Percentiles rank a stretch among this genome's conserved stretches.
phyloP scores from a whole-genome alignment of 2,329 filamentous ascomycete genomes.

The Amphichorda felina region DNA sequence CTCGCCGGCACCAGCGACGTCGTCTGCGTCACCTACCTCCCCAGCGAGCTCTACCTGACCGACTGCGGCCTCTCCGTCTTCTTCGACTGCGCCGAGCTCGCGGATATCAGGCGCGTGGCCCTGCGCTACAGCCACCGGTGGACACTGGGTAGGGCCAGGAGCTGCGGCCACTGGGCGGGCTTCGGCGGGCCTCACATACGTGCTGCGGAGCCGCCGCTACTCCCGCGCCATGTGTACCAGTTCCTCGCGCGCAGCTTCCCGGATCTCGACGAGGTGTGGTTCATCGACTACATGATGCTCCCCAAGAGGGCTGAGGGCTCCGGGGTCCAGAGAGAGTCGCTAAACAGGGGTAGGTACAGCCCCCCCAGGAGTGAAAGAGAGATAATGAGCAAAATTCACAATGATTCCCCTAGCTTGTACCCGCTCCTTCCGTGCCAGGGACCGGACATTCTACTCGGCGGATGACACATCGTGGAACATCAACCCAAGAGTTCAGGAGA shows the following conservation, averaged over 20 bases:
- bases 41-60: conserved; percentile 13
- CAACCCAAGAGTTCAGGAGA: conserved; percentile 19
- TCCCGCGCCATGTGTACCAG: conserved; percentile 29
- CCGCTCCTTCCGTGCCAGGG: background rate
- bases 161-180: conserved; percentile 12
- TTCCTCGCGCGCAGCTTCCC: conserved; percentile 28
- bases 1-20: background rate
- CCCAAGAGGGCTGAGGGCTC: conserved; percentile 10
- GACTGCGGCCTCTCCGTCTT: conserved; percentile 13
- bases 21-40: conserved; percentile 16
- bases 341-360: background rate
- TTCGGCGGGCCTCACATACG: conserved; percentile 1
- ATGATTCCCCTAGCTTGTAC: no score
- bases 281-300: conserved; percentile 29
- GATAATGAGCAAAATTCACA: no score
- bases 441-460: conserved; percentile 7
- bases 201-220: conserved; percentile 11
- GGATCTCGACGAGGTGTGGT: conserved; percentile 29
- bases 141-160: conserved; percentile 13
- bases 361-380: no score
- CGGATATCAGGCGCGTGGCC: conserved; percentile 24
- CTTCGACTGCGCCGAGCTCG: conserved; percentile 15
- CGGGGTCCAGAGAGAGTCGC: background rate
- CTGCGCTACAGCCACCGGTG: conserved; percentile 29
- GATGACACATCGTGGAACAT: conserved; percentile 20